phyloP scores from a whole-genome alignment of 768 basidiomycete genomes.

The Leccinum sublutescens region DNA sequence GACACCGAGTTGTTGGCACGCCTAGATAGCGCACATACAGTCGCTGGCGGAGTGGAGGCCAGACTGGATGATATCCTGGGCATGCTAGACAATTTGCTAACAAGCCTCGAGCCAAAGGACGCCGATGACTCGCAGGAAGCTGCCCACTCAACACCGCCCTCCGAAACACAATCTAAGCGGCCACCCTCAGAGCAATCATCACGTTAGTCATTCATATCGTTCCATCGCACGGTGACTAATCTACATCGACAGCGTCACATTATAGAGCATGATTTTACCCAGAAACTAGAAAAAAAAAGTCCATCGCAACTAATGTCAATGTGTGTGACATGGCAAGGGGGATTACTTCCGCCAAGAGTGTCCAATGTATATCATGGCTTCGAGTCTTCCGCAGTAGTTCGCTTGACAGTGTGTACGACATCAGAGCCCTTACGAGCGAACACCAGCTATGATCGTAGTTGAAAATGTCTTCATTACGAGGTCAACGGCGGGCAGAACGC shows the following conservation, averaged over 20 bases:
- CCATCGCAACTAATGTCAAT: slow-evolving; percentile 5
- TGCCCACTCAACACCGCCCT: not conserved
- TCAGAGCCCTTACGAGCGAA: slow-evolving; percentile 78
- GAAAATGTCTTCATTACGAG: not conserved
- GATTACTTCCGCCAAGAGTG: slow-evolving; percentile 24
- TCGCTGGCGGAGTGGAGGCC: slow-evolving; percentile 61
- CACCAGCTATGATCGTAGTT: slow-evolving; percentile 55
- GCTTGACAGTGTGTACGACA: slow-evolving; percentile 79
- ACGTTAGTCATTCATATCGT: slow-evolving; percentile 14
- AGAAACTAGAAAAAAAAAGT: slow-evolving; percentile 9
- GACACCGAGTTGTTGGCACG: slow-evolving; percentile 53
- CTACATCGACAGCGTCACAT: slow-evolving; percentile 1
- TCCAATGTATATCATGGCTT: slow-evolving; percentile 30
- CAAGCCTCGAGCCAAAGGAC: slow-evolving; percentile 37
- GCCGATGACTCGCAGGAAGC: not conserved
- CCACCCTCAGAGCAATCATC: slow-evolving; percentile 3
- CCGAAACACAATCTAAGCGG: not conserved
- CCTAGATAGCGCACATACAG: slow-evolving; percentile 54
- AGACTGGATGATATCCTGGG: slow-evolving; percentile 60
- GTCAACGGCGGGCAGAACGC: slow-evolving; percentile 27
- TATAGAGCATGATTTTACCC: slow-evolving; percentile 17
- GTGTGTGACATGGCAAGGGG: slow-evolving; percentile 10
- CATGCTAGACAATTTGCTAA: slow-evolving; percentile 55
- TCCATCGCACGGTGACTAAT: not conserved
- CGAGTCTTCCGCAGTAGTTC: slow-evolving; percentile 41